Conservation (phyloP, 306 rosid species). For the Cucurbita maxima region DNA sequence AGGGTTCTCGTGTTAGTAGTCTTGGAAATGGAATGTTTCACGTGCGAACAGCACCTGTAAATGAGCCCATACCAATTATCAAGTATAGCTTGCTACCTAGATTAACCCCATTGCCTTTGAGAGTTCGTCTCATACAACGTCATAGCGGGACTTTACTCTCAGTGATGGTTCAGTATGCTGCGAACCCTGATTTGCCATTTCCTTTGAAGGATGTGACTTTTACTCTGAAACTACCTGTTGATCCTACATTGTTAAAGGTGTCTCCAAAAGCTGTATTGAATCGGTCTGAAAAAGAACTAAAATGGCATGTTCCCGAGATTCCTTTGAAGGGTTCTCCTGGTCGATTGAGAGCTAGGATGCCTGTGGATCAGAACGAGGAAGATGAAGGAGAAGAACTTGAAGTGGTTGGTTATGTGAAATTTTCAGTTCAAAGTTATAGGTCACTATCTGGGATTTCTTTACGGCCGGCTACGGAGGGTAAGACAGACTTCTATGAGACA, state of each 20-base stretch:
- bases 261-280: constrained; percentile 85
- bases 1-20: constrained; percentile 64
- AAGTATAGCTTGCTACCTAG: constrained; percentile 71
- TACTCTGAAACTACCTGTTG: constrained; percentile 62
- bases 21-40: constrained; percentile 84
- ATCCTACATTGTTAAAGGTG: constrained; percentile 74
- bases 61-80: constrained; percentile 71
- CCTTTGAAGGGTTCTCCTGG: constrained; percentile 67
- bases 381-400: constrained; percentile 57
- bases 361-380: constrained; percentile 53
- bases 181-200: constrained; percentile 55
- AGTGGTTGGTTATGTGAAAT: constrained; percentile 55
- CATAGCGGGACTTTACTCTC: constrained; percentile 76
- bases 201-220: constrained; percentile 75
- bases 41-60: constrained; percentile 53
- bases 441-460: constrained; percentile 67
- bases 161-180: constrained; percentile 77
- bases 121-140: constrained; percentile 76
- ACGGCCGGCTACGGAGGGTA: constrained; percentile 73
- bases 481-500: constrained; percentile 77
- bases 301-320: constrained; percentile 73
- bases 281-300: constrained; percentile 70
- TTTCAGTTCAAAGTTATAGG: constrained; percentile 45
- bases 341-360: constrained; percentile 73
- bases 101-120: constrained; percentile 76